Evolutionary conservation across 805 yeast genomes (phyloP).

Genomic region (Naumovozyma castellii): DNA sequence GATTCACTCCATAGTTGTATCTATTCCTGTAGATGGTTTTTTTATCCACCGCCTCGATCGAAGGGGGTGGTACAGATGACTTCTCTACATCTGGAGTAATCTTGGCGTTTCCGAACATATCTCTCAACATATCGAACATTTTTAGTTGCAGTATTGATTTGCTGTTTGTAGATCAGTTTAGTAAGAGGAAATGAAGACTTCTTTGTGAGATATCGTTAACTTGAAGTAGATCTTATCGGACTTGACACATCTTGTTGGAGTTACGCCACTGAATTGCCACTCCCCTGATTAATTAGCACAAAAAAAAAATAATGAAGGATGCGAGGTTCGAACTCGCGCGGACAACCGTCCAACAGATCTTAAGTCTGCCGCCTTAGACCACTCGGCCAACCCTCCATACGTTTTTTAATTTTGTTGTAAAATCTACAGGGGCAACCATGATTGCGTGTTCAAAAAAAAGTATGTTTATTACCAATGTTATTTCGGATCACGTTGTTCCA

Average conservation of each 20-base stretch:
- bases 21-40: slow-evolving; percentile 50
- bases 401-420: no score
- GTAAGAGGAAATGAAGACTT: no score
- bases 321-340: slow-evolving; percentile 29
- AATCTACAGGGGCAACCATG: no score
- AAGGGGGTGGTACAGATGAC: slow-evolving; percentile 26
- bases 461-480: no score
- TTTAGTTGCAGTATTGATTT: not conserved
- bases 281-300: no score
- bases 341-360: slow-evolving; percentile 29
- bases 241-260: no score
- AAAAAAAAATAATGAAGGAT: slow-evolving; percentile 17
- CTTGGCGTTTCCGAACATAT: slow-evolving; percentile 14
- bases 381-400: slow-evolving; percentile 28
- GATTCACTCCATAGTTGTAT: slow-evolving; percentile 70
- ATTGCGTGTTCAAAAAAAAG: no score
- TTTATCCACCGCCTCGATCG: slow-evolving; percentile 30
- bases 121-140: slow-evolving; percentile 18
- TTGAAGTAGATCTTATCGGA: no score
- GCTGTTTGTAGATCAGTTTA: no score
- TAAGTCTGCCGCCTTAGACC: slow-evolving; percentile 30
- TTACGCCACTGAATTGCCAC: no score
- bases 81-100: slow-evolving; percentile 1
- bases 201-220: no score
- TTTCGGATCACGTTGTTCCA: no score